Evolutionary conservation across 345 rosid species (phyloP), one percentile per base, ranked within the genome.

Genomic region (Arabis alpina): DNA sequence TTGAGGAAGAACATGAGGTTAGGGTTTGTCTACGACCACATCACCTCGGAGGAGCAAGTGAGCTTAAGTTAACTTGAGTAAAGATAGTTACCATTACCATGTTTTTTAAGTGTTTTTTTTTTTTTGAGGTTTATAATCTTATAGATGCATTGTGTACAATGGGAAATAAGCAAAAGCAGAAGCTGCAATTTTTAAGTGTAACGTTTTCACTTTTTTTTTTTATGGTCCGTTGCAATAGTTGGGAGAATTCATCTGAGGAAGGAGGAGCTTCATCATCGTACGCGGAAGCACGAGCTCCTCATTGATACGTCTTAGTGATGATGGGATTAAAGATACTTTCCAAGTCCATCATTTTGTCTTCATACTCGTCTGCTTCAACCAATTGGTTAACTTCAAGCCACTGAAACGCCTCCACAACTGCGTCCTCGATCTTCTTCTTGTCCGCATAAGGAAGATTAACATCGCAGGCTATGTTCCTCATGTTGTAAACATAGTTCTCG

Each of bases 1-100:
- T 91, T 10, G 88, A 86, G 25, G 98, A 91, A 83, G 99, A 94
- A 70, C 99, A 91, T 11, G 98, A 91, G 79, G 95, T 94, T 30
- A 93, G 88, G 4, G 91, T 93, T 45, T 89, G 96, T 84, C 84
- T 88, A 34, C 82, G 98, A 34, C 88, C 97, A 30, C 90, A 83
- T 62, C 88, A 84, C 45, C 68, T 74, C 6, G 62, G 73, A 53
- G 91, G 86, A 60, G 83, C 77, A 54, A 75, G 76, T 36, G 96
- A 84, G 74, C 87, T 87, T 50, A 72, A 80, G 87, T 82, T 86
- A 71, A 84, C 89, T 16, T 87, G 81, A 86, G 15, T 44, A 54
- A 61, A 67, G 19, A 16, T 40, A 58, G 27, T 19, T 19, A 19
- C 23, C 5, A 28, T 3, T 19, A 25, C 54, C 50, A 67, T 54